Evolutionary conservation across 1,284 basidiomycete species (phyloP), one percentile per base, ranked within the genome.

Genomic region (Sporisorium reilianum): DNA sequence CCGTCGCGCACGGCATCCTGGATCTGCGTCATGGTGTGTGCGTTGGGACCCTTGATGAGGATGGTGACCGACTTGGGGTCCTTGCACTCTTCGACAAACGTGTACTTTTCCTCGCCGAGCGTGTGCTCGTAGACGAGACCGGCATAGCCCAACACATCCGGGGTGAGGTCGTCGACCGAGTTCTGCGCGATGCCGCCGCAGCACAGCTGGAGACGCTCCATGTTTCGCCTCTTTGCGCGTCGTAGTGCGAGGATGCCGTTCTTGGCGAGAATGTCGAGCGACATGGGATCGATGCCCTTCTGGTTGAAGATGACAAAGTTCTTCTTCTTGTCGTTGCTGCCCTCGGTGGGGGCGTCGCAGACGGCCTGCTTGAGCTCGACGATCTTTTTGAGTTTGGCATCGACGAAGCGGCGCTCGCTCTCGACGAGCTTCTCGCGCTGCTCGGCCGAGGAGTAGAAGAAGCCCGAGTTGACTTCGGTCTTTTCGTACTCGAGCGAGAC

Each of bases 391-490:
- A 97, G 90, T 86, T 97, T 97, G 61, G 90, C 92, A 85, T 99
- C 97, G 50, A 96, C 92, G 85, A 96, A 96, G 66, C 90, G 90
- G 60, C 97, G 90, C 85, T 99, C 97, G 3, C 94, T 95, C 86
- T 99, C 97, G 68, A 99, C 95, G 14, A 99, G 91, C 87, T 98
- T 99, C 87, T 99, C 96, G 42, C 97, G 91, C 86, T 99, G 97
- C 84, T 98, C 97, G 14, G 97, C 93, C 2, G 94, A 95, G 5
- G 95, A 97, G 87, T 99, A 99, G 89, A 98, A 99, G 90, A 99
- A 99, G 22, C 95, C 91, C 50, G 97, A 98, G 88, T 99, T 99
- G 85, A 99, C 94, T 89, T 99, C 97, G 93, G 97, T 99, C 88
- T 99, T 99, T 86, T 99, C 97, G 86, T 99, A 99, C 86, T 99